These are phyloP conservation scores for Puccinia coronata DNA, from an alignment of 1,284 basidiomycete genomes.

Conservation along the genomic window DNA sequence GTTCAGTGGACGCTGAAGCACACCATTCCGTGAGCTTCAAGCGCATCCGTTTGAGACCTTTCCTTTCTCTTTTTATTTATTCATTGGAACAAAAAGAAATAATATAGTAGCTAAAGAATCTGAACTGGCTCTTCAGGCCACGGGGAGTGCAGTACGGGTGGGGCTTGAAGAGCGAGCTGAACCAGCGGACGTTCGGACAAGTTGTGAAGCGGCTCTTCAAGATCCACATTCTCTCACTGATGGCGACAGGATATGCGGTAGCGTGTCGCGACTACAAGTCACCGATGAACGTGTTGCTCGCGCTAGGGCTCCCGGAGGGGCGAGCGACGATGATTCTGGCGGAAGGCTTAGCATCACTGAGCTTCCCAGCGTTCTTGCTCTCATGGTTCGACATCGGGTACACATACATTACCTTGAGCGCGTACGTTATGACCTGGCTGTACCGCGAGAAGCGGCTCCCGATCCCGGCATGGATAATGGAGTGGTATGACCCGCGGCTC, in stretches of 20 bases:
- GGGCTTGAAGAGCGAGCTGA: slow-evolving; percentile 16
- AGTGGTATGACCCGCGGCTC: slow-evolving; percentile 20
- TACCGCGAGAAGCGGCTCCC: background rate
- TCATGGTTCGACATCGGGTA: slow-evolving; percentile 15
- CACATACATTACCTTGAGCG: background rate
- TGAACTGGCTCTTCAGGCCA: too few species aligned
- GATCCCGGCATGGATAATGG: slow-evolving; percentile 6
- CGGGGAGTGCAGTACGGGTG: slow-evolving; percentile 39
- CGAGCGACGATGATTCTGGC: background rate
- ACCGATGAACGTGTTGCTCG: slow-evolving; percentile 18
- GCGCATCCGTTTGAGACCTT: background rate
- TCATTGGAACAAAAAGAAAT: too few species aligned
- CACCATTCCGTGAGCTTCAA: background rate
- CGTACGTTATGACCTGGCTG: slow-evolving; percentile 5
- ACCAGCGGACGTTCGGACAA: background rate
- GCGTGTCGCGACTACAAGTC: slow-evolving; percentile 12
- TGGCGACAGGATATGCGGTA: slow-evolving; percentile 5
- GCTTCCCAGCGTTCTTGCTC: slow-evolving; percentile 11
- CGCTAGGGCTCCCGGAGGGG: slow-evolving; percentile 9
- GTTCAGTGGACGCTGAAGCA: slow-evolving; percentile 18
- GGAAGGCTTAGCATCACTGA: slow-evolving; percentile 10
- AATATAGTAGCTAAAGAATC: too few species aligned
- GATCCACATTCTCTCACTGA: slow-evolving; percentile 6
- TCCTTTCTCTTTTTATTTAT: background rate
- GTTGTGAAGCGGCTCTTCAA: slow-evolving; percentile 14